A percentile compares a stretch with the other conserved stretches of the same genome.
Conservation (phyloP, 2,329 filamentous ascomycete genomes). For the Cercospora sp. region DNA sequence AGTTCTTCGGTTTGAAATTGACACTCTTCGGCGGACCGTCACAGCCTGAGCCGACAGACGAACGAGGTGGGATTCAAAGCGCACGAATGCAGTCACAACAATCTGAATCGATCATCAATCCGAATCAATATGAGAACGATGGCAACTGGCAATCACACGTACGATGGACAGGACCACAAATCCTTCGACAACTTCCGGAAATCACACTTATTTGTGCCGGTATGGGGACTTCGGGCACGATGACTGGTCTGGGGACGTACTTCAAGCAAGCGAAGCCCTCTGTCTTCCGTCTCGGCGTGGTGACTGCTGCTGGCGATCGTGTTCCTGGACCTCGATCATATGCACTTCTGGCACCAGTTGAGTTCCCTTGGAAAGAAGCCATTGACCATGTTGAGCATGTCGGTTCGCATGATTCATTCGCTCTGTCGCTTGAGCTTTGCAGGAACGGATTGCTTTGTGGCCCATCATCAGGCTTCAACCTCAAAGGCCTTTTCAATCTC, state of each 20-base stretch:
- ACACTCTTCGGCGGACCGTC: slow-evolving; percentile 59
- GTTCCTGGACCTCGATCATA: slow-evolving; percentile 60
- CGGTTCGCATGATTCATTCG: slow-evolving; percentile 56
- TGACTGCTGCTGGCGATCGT: slow-evolving; percentile 57
- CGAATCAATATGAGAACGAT: slow-evolving; percentile 82
- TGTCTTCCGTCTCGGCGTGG: slow-evolving; percentile 46
- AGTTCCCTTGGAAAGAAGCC: slow-evolving; percentile 60
- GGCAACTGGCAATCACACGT: slow-evolving; percentile 85
- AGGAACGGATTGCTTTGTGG: slow-evolving; percentile 61
- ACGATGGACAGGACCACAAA: slow-evolving; percentile 80
- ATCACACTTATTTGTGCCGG: slow-evolving; percentile 82
- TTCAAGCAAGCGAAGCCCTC: slow-evolving; percentile 52
- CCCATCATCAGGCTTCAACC: slow-evolving; percentile 61
- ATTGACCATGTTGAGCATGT: slow-evolving; percentile 60
- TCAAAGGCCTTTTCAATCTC: slow-evolving; percentile 54
- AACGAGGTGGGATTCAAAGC: slow-evolving; percentile 55
- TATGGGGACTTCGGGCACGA: slow-evolving; percentile 89
- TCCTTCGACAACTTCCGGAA: slow-evolving; percentile 71
- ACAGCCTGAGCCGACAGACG: slow-evolving; percentile 57
- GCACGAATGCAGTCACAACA: slow-evolving; percentile 48
- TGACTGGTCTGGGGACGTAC: slow-evolving; percentile 71
- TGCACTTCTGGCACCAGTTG: slow-evolving; percentile 51
- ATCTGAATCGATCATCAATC: slow-evolving; percentile 51
- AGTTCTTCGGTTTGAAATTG: slow-evolving; percentile 60
- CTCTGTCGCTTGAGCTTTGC: slow-evolving; percentile 55